These are phyloP conservation scores for Cyberlindnera mycetangii DNA, from an alignment of 805 yeast genomes.

Conservation along the genomic window DNA sequence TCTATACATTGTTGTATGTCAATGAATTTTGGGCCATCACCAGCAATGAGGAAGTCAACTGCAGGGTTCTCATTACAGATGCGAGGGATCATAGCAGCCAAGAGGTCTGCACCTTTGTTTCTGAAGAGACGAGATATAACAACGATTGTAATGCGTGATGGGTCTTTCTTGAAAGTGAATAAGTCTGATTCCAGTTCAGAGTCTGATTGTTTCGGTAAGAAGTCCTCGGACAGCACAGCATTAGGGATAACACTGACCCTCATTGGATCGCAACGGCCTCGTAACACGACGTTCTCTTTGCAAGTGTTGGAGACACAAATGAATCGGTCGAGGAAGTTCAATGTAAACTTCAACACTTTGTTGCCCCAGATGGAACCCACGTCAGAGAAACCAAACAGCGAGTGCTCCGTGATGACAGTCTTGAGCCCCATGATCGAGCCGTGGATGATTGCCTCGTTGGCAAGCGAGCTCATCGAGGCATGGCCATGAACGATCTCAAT, in stretches of 20 bases:
- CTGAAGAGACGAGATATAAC: constrained; percentile 89
- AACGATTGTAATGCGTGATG: constrained; percentile 64
- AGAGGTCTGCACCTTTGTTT: constrained; percentile 93
- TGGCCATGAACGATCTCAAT: constrained; percentile 94
- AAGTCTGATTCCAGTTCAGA: background rate
- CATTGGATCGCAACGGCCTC: constrained; percentile 79
- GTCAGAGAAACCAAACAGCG: constrained; percentile 90
- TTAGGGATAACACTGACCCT: constrained; percentile 90
- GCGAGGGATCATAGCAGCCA: constrained; percentile 80
- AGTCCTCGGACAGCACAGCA: constrained; percentile 86
- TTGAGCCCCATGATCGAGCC: constrained; percentile 89
- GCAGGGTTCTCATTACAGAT: constrained; percentile 62
- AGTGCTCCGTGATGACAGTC: constrained; percentile 94
- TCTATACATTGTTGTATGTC: constrained; percentile 97
- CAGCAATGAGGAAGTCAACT: constrained; percentile 84
- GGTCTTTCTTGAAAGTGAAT: constrained; percentile 27
- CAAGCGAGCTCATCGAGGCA: constrained; percentile 81
- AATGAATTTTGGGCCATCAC: constrained; percentile 93
- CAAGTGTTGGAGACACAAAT: constrained; percentile 97
- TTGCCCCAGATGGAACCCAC: constrained; percentile 82
- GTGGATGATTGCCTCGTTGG: constrained; percentile 90
- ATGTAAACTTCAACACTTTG: constrained; percentile 76
- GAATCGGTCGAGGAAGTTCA: constrained; percentile 85
- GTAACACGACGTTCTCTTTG: constrained; percentile 88
- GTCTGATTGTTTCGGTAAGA: constrained; percentile 43